Conservation (phyloP, 139 green algal genomes). For the Trebouxia sp. region DNA sequence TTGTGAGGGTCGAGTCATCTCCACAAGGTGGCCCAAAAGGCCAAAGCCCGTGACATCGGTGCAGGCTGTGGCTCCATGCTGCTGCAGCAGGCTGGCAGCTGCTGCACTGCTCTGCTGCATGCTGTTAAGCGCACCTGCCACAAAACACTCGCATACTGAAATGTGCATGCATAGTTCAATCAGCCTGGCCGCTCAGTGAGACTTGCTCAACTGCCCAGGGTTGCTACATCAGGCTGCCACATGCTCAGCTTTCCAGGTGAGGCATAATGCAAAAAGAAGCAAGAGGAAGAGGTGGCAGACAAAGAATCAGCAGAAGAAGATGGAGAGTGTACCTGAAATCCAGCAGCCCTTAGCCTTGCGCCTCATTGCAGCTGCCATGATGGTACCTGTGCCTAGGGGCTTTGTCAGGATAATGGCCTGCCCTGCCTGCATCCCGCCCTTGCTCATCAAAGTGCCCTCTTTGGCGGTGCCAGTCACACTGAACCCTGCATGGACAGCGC, state of each 20-base stretch:
- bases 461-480: conserved; percentile 53
- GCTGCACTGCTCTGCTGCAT: conserved; percentile 67
- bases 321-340: conserved; percentile 26
- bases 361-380: conserved; percentile 81
- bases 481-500: conserved; percentile 42
- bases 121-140: conserved; percentile 31
- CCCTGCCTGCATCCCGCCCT: conserved; percentile 62
- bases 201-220: too few relatives aligned
- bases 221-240: too few relatives aligned
- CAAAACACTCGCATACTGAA: too few relatives aligned
- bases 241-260: not conserved
- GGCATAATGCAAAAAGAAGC: too few relatives aligned
- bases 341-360: conserved; percentile 59
- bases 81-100: conserved; percentile 53
- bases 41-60: conserved; percentile 96
- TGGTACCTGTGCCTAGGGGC: conserved; percentile 73
- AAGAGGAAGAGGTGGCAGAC: not conserved
- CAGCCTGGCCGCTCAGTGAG: not conserved
- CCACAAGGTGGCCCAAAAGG: conserved; percentile 77
- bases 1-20: conserved; percentile 70
- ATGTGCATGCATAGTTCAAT: too few relatives aligned
- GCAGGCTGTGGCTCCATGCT: conserved; percentile 63
- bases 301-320: not conserved
- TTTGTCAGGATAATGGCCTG: conserved; percentile 91
- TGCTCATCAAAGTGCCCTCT: conserved; percentile 54